phyloP scores from a whole-genome alignment of 2,329 filamentous ascomycete genomes.

The Diaporthe ampelina region DNA sequence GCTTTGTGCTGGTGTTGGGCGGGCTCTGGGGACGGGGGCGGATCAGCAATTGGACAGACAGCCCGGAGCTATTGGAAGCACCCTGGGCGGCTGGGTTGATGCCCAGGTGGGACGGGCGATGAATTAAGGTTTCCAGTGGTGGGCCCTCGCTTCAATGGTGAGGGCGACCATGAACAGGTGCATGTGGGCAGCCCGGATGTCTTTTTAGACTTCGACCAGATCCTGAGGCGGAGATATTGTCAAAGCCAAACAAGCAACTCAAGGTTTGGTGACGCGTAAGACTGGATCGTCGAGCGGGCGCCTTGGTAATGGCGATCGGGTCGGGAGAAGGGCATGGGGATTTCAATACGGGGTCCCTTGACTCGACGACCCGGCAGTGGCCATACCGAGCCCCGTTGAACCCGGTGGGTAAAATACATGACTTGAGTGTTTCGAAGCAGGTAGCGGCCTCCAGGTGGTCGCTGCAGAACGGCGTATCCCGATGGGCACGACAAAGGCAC shows the following conservation, averaged over 20 bases:
- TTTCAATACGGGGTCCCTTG: constrained; percentile 27
- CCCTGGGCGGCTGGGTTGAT: background rate
- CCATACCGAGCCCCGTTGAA: constrained; percentile 14
- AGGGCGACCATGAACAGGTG: constrained; percentile 11
- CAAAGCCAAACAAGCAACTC: constrained; percentile 31
- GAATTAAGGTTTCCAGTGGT: constrained; percentile 27
- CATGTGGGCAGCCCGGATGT: no score
- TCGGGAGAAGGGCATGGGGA: constrained; percentile 12
- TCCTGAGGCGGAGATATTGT: constrained; percentile 15
- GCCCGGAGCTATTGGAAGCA: constrained; percentile 15
- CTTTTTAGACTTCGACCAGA: constrained; percentile 25
- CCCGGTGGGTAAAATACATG: background rate
- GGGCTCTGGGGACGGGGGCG: constrained; percentile 1
- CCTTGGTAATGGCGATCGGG: constrained; percentile 24
- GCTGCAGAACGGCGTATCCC: background rate
- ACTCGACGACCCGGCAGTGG: constrained; percentile 20
- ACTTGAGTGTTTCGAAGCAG: constrained; percentile 18
- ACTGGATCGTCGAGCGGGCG: constrained; percentile 1
- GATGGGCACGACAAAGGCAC: background rate
- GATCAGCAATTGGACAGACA: background rate
- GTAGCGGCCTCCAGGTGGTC: background rate
- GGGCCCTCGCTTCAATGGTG: constrained; percentile 27
- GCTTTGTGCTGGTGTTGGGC: background rate
- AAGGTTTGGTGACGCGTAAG: constrained; percentile 21
- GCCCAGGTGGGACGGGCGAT: constrained; percentile 9